These are phyloP conservation scores for Choanephora cucurbitarum DNA, from an alignment of 371 early-diverging fungal genomes.

Conservation along the genomic window DNA sequence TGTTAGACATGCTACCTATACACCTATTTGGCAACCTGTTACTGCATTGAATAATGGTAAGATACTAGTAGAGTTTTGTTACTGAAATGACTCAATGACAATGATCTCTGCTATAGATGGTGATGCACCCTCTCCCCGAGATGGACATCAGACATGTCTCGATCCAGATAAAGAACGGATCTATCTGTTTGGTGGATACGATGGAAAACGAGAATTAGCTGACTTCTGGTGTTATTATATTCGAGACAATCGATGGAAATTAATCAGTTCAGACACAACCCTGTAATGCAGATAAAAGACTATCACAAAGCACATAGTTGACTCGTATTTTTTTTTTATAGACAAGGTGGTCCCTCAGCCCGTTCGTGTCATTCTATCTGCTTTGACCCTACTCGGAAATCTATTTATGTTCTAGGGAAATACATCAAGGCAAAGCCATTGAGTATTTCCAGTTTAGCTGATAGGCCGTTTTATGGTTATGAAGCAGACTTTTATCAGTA, in stretches of 20 bases:
- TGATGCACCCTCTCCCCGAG: slow-evolving; percentile 65
- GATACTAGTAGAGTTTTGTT: neutral
- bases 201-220: slow-evolving; percentile 82
- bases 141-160: slow-evolving; percentile 97
- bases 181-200: slow-evolving; percentile 96
- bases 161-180: slow-evolving; percentile 74
- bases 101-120: too few relatives aligned
- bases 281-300: slow-evolving; percentile 34
- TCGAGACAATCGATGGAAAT: slow-evolving; percentile 64
- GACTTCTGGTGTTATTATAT: slow-evolving; percentile 92
- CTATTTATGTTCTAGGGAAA: slow-evolving; percentile 83
- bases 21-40: slow-evolving; percentile 72
- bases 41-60: slow-evolving; percentile 28
- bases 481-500: slow-evolving; percentile 90
- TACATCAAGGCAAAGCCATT: slow-evolving; percentile 77
- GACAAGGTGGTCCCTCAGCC: slow-evolving; percentile 79
- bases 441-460: neutral
- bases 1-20: slow-evolving; percentile 66
- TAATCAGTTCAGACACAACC: slow-evolving; percentile 75
- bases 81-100: too few relatives aligned
- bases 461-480: slow-evolving; percentile 58
- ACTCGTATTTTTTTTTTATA: neutral
- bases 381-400: slow-evolving; percentile 73
- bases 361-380: slow-evolving; percentile 94
- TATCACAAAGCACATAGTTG: too few relatives aligned